Conservation (phyloP, 495 filamentous ascomycete species). For the Sabuloglossum arenarium region DNA sequence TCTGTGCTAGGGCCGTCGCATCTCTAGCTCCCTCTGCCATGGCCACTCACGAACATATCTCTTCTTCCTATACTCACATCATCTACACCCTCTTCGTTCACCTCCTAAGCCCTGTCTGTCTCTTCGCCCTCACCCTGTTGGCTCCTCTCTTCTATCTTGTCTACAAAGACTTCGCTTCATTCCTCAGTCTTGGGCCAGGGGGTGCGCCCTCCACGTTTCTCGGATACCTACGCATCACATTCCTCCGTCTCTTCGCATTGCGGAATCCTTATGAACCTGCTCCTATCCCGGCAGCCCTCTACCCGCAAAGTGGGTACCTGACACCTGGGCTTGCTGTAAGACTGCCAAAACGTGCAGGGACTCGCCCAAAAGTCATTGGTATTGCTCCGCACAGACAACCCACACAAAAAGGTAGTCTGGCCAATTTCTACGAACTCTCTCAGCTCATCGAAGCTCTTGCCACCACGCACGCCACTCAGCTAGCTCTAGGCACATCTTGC, state of each 20-base stretch:
- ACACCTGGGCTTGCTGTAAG: conserved; percentile 5
- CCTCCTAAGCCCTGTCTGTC: conserved; percentile 12
- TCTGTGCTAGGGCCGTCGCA: too few relatives aligned
- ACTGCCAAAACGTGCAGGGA: conserved; percentile 36
- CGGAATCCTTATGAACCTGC: conserved; percentile 29
- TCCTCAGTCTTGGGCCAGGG: conserved; percentile 57
- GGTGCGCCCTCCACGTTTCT: conserved; percentile 53
- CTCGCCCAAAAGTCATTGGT: conserved; percentile 42
- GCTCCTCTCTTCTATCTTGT: conserved; percentile 28
- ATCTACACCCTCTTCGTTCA: conserved; percentile 24
- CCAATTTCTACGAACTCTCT: neutral
- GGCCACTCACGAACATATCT: too few relatives aligned
- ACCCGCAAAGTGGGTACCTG: conserved; percentile 27
- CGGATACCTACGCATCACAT: conserved; percentile 53
- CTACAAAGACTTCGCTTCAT: conserved; percentile 55
- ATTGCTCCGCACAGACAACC: conserved; percentile 66
- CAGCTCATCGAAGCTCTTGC: neutral
- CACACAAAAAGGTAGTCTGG: conserved; percentile 27
- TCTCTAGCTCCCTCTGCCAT: conserved; percentile 9
- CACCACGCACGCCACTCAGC: neutral
- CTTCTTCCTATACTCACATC: too few relatives aligned
- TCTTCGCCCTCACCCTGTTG: too few relatives aligned
- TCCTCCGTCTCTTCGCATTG: conserved; percentile 29
- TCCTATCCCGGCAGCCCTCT: conserved; percentile 16
- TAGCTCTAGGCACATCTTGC: conserved; percentile 35